Conservation (phyloP, 805 yeast genomes). For the Cephaloascus albidus region DNA sequence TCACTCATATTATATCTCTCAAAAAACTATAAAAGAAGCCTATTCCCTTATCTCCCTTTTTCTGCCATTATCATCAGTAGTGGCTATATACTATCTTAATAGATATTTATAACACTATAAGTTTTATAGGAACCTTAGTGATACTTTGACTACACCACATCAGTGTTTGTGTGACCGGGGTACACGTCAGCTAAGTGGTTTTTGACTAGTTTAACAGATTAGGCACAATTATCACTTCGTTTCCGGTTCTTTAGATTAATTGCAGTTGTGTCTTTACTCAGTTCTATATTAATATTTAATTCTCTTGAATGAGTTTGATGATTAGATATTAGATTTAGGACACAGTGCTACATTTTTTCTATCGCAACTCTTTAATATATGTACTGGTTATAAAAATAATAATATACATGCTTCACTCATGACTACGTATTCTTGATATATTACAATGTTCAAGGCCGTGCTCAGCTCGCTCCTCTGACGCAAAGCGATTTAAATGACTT, state of each 20-base stretch:
- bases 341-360: conserved; percentile 49
- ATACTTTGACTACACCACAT: conserved; percentile 28
- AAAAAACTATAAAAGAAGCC: conserved; percentile 20
- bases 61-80: conserved; percentile 55
- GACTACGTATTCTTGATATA: too few relatives aligned
- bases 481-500: too few relatives aligned
- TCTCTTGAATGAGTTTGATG: conserved; percentile 14
- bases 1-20: too few relatives aligned
- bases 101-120: conserved; percentile 50
- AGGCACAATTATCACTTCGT: conserved; percentile 68
- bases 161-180: conserved; percentile 32
- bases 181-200: conserved; percentile 55
- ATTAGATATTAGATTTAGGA: conserved; percentile 30
- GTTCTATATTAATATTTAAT: conserved; percentile 19
- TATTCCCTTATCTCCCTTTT: conserved; percentile 21
- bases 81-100: conserved; percentile 70
- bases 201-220: conserved; percentile 67
- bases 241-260: conserved; percentile 64
- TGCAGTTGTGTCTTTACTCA: conserved; percentile 20
- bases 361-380: too few relatives aligned
- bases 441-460: too few relatives aligned
- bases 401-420: too few relatives aligned
- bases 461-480: too few relatives aligned
- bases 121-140: conserved; percentile 33
- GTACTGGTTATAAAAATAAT: too few relatives aligned